Percentiles rank a stretch among this genome's conserved stretches.
These are phyloP conservation scores for Pyrrhoderma noxium DNA, from an alignment of 1,284 basidiomycete species.

Conservation along the genomic window DNA sequence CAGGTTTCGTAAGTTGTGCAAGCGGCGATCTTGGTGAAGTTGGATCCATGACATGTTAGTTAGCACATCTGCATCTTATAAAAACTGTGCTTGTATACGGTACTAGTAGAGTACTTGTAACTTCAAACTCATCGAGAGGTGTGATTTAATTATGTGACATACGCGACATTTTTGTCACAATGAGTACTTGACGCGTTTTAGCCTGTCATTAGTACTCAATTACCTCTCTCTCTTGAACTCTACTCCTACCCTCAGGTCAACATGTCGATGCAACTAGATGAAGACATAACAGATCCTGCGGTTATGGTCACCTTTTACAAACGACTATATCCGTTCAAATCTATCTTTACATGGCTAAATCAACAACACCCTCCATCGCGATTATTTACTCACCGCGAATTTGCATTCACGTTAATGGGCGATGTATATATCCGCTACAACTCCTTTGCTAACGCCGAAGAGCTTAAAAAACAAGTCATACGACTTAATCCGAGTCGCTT, in stretches of 20 bases:
- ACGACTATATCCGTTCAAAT: constrained; percentile 90
- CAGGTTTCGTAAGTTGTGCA: constrained; percentile 38
- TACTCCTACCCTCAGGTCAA: not conserved
- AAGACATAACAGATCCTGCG: constrained; percentile 41
- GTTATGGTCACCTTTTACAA: constrained; percentile 89
- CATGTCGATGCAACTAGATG: constrained; percentile 18
- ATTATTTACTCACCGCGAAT: constrained; percentile 89
- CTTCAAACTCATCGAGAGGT: not conserved
- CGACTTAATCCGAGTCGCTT: constrained; percentile 85
- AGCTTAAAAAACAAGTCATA: constrained; percentile 88
- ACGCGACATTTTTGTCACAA: too few species aligned
- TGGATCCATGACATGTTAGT: constrained; percentile 23
- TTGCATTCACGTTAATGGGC: constrained; percentile 90
- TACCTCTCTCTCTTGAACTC: not conserved
- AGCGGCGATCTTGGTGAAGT: constrained; percentile 49
- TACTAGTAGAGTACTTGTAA: not conserved
- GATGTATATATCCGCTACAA: constrained; percentile 96
- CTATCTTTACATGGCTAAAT: constrained; percentile 92
- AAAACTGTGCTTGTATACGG: not conserved
- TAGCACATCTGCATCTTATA: too few species aligned
- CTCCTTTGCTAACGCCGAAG: constrained; percentile 79
- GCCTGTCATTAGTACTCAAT: too few species aligned
- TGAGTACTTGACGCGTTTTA: too few species aligned
- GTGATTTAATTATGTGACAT: constrained; percentile 1
- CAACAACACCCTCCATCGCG: constrained; percentile 73